Evolutionary conservation across 805 yeast genomes (phyloP).

Genomic region (Yarrowia hollandica): DNA sequence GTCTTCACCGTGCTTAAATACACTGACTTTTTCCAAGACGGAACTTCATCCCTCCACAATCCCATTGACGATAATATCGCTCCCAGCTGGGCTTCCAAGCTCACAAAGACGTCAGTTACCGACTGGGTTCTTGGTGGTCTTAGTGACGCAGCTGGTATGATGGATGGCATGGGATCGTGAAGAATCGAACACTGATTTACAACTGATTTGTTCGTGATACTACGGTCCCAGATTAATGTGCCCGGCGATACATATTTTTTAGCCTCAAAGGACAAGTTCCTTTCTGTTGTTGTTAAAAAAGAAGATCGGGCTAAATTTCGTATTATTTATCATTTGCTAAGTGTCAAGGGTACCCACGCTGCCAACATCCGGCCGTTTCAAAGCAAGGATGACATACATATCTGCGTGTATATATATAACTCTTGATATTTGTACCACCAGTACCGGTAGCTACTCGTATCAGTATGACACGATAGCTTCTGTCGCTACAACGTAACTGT

Average conservation of each 20-base stretch:
- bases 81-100: neutral
- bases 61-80: no score
- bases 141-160: neutral
- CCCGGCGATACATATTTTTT: slow-evolving; percentile 37
- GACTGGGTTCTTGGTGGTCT: neutral
- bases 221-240: slow-evolving; percentile 33
- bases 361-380: no score
- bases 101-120: neutral
- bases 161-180: neutral
- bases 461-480: no score
- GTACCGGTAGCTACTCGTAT: no score
- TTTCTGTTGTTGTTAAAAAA: slow-evolving; percentile 35
- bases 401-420: no score
- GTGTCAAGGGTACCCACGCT: no score
- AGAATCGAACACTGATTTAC: slow-evolving; percentile 18
- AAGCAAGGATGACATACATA: no score
- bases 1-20: neutral
- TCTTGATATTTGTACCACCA: no score
- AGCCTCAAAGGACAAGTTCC: slow-evolving; percentile 28
- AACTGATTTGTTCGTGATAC: slow-evolving; percentile 32
- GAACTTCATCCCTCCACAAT: neutral
- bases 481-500: no score
- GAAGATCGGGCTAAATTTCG: slow-evolving; percentile 35
- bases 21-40: neutral
- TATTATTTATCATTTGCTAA: neutral